A percentile compares a stretch with the other conserved stretches of the same genome.
Conservation (phyloP, 257 asterid species). For the Galeopsis tetrahit region DNA sequence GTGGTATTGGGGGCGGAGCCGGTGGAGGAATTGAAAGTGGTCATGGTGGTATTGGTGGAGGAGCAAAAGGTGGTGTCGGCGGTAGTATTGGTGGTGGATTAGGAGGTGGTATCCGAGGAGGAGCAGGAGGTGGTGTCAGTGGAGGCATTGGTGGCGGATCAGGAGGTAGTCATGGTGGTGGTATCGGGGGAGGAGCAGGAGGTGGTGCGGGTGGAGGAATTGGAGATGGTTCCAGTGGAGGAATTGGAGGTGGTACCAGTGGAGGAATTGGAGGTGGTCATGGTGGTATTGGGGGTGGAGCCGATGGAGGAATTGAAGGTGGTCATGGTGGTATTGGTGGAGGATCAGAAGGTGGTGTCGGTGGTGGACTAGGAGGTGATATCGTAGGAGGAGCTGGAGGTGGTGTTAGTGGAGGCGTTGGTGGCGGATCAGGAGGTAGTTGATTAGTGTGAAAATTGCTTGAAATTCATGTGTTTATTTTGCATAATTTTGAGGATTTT, state of each 20-base stretch:
- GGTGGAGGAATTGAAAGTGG: no score
- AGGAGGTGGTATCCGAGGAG: slow-evolving; percentile 16
- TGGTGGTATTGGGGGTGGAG: slow-evolving; percentile 20
- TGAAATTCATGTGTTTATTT: no score
- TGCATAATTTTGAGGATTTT: no score
- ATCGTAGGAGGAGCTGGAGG: slow-evolving; percentile 25
- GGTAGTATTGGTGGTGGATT: neutral
- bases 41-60: no score
- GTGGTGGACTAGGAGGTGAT: neutral
- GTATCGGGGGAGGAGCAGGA: no score
- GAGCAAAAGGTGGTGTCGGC: slow-evolving; percentile 24
- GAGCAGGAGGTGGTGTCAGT: neutral
- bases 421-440: no score
- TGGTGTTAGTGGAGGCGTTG: slow-evolving; percentile 14
- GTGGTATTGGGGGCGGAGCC: slow-evolving; percentile 6
- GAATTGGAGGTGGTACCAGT: slow-evolving; percentile 14
- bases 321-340: neutral
- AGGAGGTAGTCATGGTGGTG: no score
- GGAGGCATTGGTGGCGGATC: neutral
- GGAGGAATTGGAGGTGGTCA: slow-evolving; percentile 24
- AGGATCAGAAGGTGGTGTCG: slow-evolving; percentile 23
- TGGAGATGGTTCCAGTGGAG: no score
- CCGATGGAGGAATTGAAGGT: neutral
- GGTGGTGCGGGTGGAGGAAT: no score
- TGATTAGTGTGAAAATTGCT: no score